A percentile compares a stretch with the other conserved stretches of the same genome.
phyloP scores from a whole-genome alignment of 768 basidiomycete species.

The Hemileccinum rubropunctum region DNA sequence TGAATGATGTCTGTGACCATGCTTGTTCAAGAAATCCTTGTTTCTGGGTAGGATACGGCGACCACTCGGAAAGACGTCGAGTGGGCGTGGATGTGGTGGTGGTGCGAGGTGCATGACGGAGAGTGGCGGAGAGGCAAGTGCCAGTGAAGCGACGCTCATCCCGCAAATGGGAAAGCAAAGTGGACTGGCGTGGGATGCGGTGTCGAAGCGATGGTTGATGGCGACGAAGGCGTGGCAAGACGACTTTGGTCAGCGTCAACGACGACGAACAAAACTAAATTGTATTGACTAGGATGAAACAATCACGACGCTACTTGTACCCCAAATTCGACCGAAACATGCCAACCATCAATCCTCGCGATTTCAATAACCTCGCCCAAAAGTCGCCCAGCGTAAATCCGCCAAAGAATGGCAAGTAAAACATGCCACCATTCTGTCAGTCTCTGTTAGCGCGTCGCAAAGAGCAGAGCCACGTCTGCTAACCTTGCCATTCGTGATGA shows the following conservation, averaged over 20 bases:
- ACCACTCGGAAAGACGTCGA: conserved; percentile 22
- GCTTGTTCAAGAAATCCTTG: conserved; percentile 59
- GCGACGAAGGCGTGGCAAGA: conserved; percentile 7
- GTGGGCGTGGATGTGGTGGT: conserved; percentile 9
- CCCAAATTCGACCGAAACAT: conserved; percentile 29
- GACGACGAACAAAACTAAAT: background rate
- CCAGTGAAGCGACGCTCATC: conserved; percentile 13
- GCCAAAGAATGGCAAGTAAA: conserved; percentile 41
- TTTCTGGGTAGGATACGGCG: conserved; percentile 33
- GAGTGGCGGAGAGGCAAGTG: conserved; percentile 16
- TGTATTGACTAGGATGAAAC: conserved; percentile 16
- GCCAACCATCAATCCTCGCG: conserved; percentile 28
- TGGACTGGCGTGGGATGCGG: conserved; percentile 9
- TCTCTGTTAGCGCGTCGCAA: conserved; percentile 1
- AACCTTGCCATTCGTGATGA: conserved; percentile 55
- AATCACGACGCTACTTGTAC: conserved; percentile 14
- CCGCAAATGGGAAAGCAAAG: background rate
- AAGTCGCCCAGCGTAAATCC: conserved; percentile 46
- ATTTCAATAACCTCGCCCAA: conserved; percentile 41
- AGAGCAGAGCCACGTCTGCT: conserved; percentile 5
- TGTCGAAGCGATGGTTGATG: conserved; percentile 2
- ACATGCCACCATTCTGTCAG: conserved; percentile 38
- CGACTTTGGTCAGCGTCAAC: background rate
- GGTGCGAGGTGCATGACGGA: conserved; percentile 22
- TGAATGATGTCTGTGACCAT: conserved; percentile 64